phyloP scores from a whole-genome alignment of 768 basidiomycete species.

The Lepiota subincarnata region DNA sequence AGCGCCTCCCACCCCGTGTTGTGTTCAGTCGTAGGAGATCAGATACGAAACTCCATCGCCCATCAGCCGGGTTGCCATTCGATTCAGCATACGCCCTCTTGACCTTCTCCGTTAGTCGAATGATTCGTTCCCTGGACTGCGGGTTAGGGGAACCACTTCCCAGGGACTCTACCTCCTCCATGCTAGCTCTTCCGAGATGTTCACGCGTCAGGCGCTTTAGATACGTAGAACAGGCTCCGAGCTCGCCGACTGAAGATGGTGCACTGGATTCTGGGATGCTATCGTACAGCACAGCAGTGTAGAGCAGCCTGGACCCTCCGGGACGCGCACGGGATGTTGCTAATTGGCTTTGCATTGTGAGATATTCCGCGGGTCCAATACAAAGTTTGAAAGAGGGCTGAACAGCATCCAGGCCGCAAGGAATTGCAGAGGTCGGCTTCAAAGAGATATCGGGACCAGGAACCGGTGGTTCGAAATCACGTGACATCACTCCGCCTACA shows the following conservation, averaged over 20 bases:
- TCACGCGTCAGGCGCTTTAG: conserved; percentile 6
- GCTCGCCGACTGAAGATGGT: not conserved
- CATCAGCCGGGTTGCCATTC: conserved; percentile 6
- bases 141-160: not conserved
- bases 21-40: conserved; percentile 7
- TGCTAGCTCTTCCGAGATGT: conserved; percentile 10
- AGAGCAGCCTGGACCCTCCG: conserved; percentile 1
- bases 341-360: not conserved
- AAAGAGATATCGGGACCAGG: not conserved
- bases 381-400: not conserved
- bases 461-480: too few relatives aligned
- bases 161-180: conserved; percentile 2
- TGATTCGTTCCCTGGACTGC: conserved; percentile 1
- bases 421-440: not conserved
- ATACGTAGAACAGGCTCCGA: not conserved
- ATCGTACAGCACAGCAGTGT: conserved; percentile 6
- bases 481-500: too few relatives aligned
- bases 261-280: not conserved
- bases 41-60: conserved; percentile 8
- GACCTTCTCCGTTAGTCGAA: not conserved
- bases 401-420: not conserved
- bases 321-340: not conserved
- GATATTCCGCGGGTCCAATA: not conserved
- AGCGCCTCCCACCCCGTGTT: conserved; percentile 4
- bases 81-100: conserved; percentile 5